Evolutionary conservation across 192 early-diverging fungal species (phyloP), one percentile per base, ranked within the genome.

Genomic region (Coemansia erecta): DNA sequence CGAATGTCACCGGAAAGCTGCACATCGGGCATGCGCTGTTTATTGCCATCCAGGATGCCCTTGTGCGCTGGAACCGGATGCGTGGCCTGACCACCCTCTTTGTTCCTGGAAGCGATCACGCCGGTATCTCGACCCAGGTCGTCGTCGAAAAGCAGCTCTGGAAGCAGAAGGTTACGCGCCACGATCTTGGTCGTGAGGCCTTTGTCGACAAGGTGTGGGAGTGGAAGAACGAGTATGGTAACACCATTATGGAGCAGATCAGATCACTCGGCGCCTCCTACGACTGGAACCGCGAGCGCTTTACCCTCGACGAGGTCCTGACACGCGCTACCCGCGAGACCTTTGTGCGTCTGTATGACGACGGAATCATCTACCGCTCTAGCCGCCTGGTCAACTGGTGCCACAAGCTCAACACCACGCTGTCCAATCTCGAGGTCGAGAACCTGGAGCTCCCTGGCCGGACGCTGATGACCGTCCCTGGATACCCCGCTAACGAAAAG

Each of bases 351-450:
- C 74, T 99, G 60, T 92, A 94, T 77, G 88, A 95, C 43, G 94
- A 98, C 53, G 95, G 94, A 17, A 87, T 90, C 53, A 94, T 99
- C 76, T 98, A 96, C 70, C 89, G 97, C 60, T 91, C 90, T n/a
- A 97, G 89, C 61, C 86, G 94, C 50, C 87, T 99, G 48, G 92
- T 99, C 68, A 98, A 98, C 82, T 99, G 97, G 97, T 96, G 94
- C 85, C 92, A 93, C 10, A 83, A 85, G 52, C 85, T 99, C 50
- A 95, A 94, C 72, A 98, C 97, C 11, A 90, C 95, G 9, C 77
- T 99, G 41, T 99, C 97, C 53, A 98, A 95, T 69, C 73, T 99
- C 28, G 97, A 99, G 82, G 92, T 95, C 44, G 94, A 99, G 28
- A 90, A 92, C 77, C 85, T 86, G 70, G 93, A 96, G 63, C 55